Evolutionary conservation across 805 yeast genomes (phyloP).

Genomic region (Monosporozyma solicola): DNA sequence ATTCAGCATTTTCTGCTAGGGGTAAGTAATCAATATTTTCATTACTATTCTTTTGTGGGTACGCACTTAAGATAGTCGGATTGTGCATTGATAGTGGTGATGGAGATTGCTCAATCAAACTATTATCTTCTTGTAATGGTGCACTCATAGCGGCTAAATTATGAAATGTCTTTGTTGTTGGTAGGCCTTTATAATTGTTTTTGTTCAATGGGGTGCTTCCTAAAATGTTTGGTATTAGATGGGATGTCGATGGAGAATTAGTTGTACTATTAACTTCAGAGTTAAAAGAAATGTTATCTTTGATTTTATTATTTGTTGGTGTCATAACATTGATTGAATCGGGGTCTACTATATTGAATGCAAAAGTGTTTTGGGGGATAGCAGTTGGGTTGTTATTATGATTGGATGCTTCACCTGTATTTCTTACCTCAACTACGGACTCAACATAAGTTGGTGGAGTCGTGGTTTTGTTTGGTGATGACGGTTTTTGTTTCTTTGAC

Average conservation of each 20-base stretch:
- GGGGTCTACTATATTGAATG: conserved; percentile 15
- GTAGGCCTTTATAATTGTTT: neutral
- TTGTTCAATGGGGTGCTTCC: conserved; percentile 13
- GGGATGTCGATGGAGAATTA: neutral
- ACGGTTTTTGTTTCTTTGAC: neutral
- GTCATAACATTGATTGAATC: conserved; percentile 5
- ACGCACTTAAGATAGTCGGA: neutral
- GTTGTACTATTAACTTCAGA: neutral
- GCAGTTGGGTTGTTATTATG: neutral
- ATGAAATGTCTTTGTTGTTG: neutral
- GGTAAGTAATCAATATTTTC: neutral
- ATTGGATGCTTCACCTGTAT: neutral
- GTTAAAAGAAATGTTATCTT: neutral
- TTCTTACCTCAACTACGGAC: neutral
- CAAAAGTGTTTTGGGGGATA: neutral
- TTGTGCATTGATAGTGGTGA: neutral
- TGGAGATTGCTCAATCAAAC: neutral
- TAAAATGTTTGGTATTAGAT: conserved; percentile 12
- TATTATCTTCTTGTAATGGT: neutral
- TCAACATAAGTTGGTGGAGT: neutral
- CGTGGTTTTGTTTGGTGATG: neutral
- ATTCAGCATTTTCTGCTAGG: neutral
- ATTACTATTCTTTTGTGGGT: neutral
- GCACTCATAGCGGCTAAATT: neutral
- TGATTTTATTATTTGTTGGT: conserved; percentile 1